Evolutionary conservation across 352 stramenopile genomes (phyloP).

Genomic region (Globisporangium acanthophoron): DNA sequence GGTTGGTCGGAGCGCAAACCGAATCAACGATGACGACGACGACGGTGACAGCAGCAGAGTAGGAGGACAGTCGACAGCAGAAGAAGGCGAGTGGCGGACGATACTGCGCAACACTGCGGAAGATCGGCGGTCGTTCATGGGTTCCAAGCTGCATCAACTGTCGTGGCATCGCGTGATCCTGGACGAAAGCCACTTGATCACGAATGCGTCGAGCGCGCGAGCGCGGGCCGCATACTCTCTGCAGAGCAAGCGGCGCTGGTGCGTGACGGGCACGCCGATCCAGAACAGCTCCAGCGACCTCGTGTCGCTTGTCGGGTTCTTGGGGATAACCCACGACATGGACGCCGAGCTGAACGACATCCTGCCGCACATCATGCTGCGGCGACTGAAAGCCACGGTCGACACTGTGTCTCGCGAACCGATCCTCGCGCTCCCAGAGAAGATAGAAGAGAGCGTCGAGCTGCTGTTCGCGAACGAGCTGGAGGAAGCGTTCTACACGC

Average conservation of each 20-base stretch:
- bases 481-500: conserved; percentile 70
- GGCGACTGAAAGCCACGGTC: conserved; percentile 75
- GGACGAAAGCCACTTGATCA: conserved; percentile 88
- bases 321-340: conserved; percentile 61
- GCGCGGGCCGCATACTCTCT: conserved; percentile 57
- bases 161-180: conserved; percentile 85
- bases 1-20: conserved; percentile 20
- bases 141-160: conserved; percentile 70
- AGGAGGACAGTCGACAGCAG: background rate
- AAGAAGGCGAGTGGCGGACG: conserved; percentile 11
- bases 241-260: conserved; percentile 73
- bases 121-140: conserved; percentile 20
- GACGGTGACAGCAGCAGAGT: conserved; percentile 2
- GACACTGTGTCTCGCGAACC: conserved; percentile 37
- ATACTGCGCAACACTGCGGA: conserved; percentile 5
- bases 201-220: conserved; percentile 71
- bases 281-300: conserved; percentile 87
- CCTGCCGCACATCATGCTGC: conserved; percentile 78
- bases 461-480: conserved; percentile 61
- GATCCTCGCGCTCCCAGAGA: conserved; percentile 53
- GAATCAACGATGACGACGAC: conserved; percentile 8
- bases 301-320: conserved; percentile 82
- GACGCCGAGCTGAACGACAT: conserved; percentile 65
- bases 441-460: conserved; percentile 52
- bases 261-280: conserved; percentile 88